These are phyloP conservation scores for Chamaecyparis obtusa DNA, from an alignment of 75 land plant species.

Conservation along the genomic window DNA sequence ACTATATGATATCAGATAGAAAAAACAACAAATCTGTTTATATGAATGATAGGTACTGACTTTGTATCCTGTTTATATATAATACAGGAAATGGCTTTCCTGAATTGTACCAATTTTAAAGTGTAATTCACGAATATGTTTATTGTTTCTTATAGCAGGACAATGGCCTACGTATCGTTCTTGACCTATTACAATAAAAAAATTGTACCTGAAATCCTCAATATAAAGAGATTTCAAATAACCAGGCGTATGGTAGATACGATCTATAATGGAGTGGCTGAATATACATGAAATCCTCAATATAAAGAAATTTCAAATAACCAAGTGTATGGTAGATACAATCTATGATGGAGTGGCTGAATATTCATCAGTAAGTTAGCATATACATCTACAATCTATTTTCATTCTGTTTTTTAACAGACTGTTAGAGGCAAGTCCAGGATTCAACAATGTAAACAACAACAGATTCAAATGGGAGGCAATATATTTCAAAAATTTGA, in stretches of 20 bases:
- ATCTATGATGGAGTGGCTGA: not conserved
- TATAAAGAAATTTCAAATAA: not conserved
- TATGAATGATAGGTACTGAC: not conserved
- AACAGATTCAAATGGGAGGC: not conserved
- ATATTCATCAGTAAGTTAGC: not conserved
- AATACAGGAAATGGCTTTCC: not conserved
- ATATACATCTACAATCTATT: not conserved
- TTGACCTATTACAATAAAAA: not conserved
- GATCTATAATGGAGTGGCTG: not conserved
- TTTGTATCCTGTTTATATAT: not conserved
- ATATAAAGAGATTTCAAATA: not conserved
- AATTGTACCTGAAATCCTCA: not conserved
- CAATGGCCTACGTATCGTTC: not conserved
- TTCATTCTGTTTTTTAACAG: not conserved
- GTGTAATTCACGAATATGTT: not conserved
- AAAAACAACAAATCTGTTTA: not conserved
- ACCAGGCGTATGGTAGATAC: not conserved
- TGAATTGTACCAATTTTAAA: not conserved
- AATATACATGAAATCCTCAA: too few species aligned
- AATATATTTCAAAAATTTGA: not conserved
- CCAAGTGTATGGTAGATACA: not conserved
- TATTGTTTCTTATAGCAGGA: not conserved
- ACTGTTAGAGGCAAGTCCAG: not conserved
- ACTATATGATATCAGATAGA: not conserved
- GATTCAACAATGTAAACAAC: not conserved